phyloP scores from a whole-genome alignment of 2,329 filamentous ascomycete species.

The Fusarium tjaetaba region DNA sequence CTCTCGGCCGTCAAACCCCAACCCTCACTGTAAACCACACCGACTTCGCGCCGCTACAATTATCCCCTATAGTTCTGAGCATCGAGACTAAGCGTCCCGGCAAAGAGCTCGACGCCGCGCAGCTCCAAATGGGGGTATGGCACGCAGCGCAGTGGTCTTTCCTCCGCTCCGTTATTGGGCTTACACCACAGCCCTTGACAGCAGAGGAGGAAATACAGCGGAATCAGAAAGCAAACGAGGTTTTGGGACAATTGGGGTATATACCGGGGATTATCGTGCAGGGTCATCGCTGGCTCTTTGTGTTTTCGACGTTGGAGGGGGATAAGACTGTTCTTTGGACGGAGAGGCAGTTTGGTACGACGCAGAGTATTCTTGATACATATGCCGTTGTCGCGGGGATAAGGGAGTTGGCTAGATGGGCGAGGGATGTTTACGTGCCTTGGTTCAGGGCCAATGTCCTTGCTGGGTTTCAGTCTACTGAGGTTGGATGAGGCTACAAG shows the following conservation, averaged over 20 bases:
- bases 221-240: background rate
- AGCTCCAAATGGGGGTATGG: slow-evolving; percentile 31
- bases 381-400: slow-evolving; percentile 33
- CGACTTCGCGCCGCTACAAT: slow-evolving; percentile 16
- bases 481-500: background rate
- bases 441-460: slow-evolving; percentile 22
- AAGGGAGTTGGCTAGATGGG: slow-evolving; percentile 20
- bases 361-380: slow-evolving; percentile 15
- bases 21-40: slow-evolving; percentile 27
- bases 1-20: slow-evolving; percentile 9
- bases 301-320: slow-evolving; percentile 25
- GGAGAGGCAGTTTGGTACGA: slow-evolving; percentile 31
- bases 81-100: slow-evolving; percentile 30
- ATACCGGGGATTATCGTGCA: slow-evolving; percentile 35
- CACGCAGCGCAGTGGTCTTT: slow-evolving; percentile 29
- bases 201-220: background rate
- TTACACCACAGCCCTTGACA: background rate
- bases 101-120: slow-evolving; percentile 12
- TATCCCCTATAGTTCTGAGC: slow-evolving; percentile 18
- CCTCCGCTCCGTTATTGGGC: background rate
- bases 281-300: slow-evolving; percentile 33
- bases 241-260: slow-evolving; percentile 12
- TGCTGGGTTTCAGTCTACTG: background rate
- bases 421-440: slow-evolving; percentile 23
- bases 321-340: slow-evolving; percentile 31